Conservation (phyloP, 306 rosid species). For the Trifolium dubium region DNA sequence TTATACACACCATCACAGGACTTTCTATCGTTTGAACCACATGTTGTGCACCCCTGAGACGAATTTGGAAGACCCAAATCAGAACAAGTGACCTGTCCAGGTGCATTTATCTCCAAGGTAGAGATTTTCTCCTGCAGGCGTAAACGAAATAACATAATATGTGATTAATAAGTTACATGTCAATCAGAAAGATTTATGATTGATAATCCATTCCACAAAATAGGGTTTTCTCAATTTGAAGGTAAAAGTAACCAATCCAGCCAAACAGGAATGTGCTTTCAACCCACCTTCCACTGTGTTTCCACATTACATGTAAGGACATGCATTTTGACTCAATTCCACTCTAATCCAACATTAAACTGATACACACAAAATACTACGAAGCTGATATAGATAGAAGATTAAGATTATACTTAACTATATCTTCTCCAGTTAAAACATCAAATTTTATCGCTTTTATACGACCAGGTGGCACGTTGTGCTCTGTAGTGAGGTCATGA, state of each 20-base stretch:
- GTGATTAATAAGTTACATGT: constrained; percentile 28
- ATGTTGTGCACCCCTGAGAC: constrained; percentile 68
- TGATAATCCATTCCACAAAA: constrained; percentile 17
- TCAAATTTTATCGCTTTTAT: constrained; percentile 55
- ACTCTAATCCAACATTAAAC: constrained; percentile 16
- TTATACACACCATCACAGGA: constrained; percentile 73
- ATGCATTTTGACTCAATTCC: constrained; percentile 18
- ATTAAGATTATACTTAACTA: constrained; percentile 58
- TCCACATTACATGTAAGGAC: constrained; percentile 11
- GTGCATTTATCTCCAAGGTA: constrained; percentile 55
- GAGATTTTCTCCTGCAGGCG: constrained; percentile 68
- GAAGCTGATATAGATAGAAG: constrained; percentile 26
- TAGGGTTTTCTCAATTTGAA: constrained; percentile 24
- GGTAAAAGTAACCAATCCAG: constrained; percentile 20
- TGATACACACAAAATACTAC: constrained; percentile 5
- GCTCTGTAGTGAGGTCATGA: constrained; percentile 48
- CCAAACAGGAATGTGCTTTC: constrained; percentile 30
- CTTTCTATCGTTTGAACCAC: constrained; percentile 64
- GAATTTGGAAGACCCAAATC: constrained; percentile 87
- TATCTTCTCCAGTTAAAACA: constrained; percentile 53
- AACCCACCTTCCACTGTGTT: constrained; percentile 36
- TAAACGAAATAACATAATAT: constrained; percentile 34
- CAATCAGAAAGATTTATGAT: constrained; percentile 20
- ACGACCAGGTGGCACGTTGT: constrained; percentile 49
- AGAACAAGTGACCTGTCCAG: constrained; percentile 76